Base-by-base conservation (phyloP, 495 filamentous ascomycete species). In the Lasiosphaeria hispida region DNA sequence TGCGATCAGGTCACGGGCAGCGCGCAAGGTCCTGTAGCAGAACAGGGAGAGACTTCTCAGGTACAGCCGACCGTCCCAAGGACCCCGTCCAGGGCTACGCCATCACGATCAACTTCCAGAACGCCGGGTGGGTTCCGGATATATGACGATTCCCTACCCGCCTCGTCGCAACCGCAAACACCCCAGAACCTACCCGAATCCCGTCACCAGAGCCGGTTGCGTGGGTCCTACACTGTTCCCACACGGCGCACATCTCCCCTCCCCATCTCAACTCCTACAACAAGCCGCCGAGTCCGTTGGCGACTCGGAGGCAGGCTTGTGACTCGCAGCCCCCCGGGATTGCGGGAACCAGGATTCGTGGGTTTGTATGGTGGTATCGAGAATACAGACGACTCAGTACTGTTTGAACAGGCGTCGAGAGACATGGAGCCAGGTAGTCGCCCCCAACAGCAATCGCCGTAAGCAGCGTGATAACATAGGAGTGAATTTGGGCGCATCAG, bases 151-250 rank as follows among this genome's bases (percentile, higher is more conserved):
- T 63, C 61, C 36, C 56, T 81, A 44, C 73, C 81, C 8, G 70
- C 79, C 19, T 69, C 68, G 2, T 71, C 69, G 2, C 83, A 85
- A 60, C 83, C 83, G 14, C 80, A 80, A 55, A 85, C 83, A 8
- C 81, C 83, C 7, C 71, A 71, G 35, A 74, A 81, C 50, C 67
- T 85, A 10, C 78, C 80, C 2, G 79, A 80, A 64, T 66, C 77
- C 19, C 72, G 77, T 10, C 79, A 79, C 49, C 76, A 68, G 47
- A 79, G 77, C 44, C 76, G 73, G 18, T 63, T 78, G 48, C 65
- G 69, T 11, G 73, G 77, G 13, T 66, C 72, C 9, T 80, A 74
- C 62, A 83, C 80, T 13, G 77, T 71, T 4, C 77, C 80, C 14
- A 48, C 62, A 19, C 58, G 63, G 37, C 63, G 63, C 19, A 19